Evolutionary conservation across 1,284 basidiomycete genomes (phyloP).

Genomic region (Malassezia sympodialis): DNA sequence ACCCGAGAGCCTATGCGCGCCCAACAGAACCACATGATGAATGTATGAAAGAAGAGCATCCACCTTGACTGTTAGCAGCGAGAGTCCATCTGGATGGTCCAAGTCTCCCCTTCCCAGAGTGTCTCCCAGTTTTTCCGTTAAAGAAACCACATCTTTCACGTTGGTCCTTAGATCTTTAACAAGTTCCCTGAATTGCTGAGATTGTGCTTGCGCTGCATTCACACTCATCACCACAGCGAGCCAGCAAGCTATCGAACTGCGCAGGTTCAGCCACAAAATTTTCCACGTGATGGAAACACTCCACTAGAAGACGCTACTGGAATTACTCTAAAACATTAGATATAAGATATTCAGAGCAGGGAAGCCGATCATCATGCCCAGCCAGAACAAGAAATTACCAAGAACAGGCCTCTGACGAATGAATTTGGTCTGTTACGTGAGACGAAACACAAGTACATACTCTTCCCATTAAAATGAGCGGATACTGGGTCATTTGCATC

Average conservation of each 20-base stretch:
- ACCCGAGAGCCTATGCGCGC: slow-evolving; percentile 27
- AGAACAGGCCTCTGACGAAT: slow-evolving; percentile 30
- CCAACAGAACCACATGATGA: slow-evolving; percentile 64
- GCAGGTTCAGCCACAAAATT: too few relatives aligned
- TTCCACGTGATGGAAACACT: slow-evolving; percentile 9
- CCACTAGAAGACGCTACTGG: too few relatives aligned
- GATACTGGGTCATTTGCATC: slow-evolving; percentile 73
- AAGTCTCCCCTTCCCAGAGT: slow-evolving; percentile 5
- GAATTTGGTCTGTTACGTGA: slow-evolving; percentile 13
- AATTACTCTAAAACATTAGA: slow-evolving; percentile 33
- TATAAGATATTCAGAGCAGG: slow-evolving; percentile 78
- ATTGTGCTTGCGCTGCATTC: neutral
- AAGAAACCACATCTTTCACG: neutral
- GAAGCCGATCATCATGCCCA: slow-evolving; percentile 71
- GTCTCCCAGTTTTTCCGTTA: slow-evolving; percentile 3
- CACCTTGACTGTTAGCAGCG: slow-evolving; percentile 78
- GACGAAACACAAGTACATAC: slow-evolving; percentile 49
- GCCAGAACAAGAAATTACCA: slow-evolving; percentile 70
- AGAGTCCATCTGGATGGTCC: slow-evolving; percentile 61
- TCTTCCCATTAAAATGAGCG: slow-evolving; percentile 72
- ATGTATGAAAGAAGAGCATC: slow-evolving; percentile 75
- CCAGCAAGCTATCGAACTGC: neutral
- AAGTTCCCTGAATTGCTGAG: neutral
- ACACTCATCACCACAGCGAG: neutral
- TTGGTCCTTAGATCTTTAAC: neutral